Conservation (phyloP, 2,329 filamentous ascomycete genomes). For the Eutypa lata region DNA sequence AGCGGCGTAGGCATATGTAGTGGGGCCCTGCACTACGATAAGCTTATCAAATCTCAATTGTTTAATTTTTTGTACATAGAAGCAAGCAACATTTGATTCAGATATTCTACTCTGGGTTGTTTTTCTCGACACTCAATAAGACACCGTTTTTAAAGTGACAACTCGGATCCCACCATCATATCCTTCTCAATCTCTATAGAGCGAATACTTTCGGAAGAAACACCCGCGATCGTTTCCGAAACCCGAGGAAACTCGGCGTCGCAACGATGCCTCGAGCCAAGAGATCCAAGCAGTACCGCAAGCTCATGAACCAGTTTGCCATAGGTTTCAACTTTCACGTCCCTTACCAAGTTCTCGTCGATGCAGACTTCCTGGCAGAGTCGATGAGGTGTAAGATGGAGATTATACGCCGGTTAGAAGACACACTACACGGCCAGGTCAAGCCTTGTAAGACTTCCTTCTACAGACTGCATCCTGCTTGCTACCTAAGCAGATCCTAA, state of each 20-base stretch:
- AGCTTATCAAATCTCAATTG: neutral
- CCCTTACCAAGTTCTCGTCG: conserved; percentile 89
- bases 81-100: too few species aligned
- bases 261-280: conserved; percentile 43
- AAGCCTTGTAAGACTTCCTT: conserved; percentile 65
- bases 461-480: too few species aligned
- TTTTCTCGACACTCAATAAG: too few species aligned
- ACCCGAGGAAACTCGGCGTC: neutral
- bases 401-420: conserved; percentile 69
- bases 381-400: conserved; percentile 87
- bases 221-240: neutral
- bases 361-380: conserved; percentile 80
- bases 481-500: too few species aligned
- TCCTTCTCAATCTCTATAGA: neutral
- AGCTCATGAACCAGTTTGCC: conserved; percentile 91
- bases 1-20: neutral
- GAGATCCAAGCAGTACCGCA: conserved; percentile 75
- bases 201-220: neutral
- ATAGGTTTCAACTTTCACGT: conserved; percentile 87
- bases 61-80: neutral
- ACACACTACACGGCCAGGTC: conserved; percentile 81
- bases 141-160: too few species aligned
- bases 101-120: too few species aligned
- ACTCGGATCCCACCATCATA: neutral
- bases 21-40: neutral